These are phyloP conservation scores for Candida stauntonica DNA, from an alignment of 805 yeast genomes.

Conservation along the genomic window DNA sequence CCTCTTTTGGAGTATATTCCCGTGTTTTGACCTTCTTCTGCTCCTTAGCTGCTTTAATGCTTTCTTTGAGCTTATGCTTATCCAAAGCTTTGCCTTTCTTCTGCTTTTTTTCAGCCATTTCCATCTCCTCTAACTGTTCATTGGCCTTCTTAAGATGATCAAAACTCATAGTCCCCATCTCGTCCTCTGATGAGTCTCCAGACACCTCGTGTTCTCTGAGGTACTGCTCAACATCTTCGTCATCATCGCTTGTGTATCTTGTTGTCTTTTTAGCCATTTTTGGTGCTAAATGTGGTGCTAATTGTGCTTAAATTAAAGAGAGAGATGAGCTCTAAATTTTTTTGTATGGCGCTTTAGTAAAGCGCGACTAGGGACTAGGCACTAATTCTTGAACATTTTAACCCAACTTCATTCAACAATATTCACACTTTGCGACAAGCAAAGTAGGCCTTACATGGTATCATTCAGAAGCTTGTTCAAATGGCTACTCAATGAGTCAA, in stretches of 20 bases:
- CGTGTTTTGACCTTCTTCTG: background rate
- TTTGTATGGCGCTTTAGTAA: too few species aligned
- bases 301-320: background rate
- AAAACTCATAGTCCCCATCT: conserved; percentile 52
- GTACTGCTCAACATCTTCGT: conserved; percentile 19
- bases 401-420: too few species aligned
- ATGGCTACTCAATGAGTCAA: too few species aligned
- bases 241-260: conserved; percentile 14
- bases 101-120: conserved; percentile 6
- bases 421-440: too few species aligned
- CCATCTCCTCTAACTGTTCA: conserved; percentile 31
- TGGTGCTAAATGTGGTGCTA: background rate
- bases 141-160: conserved; percentile 63
- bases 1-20: conserved; percentile 18
- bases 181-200: conserved; percentile 31
- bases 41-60: background rate
- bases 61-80: conserved; percentile 1
- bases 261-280: conserved; percentile 16
- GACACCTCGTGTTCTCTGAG: conserved; percentile 16
- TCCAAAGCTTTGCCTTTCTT: conserved; percentile 1
- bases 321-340: background rate
- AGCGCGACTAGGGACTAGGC: too few species aligned
- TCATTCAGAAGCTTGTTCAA: too few species aligned
- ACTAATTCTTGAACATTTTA: too few species aligned
- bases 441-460: too few species aligned